Evolutionary conservation across 331 rosid genomes (phyloP).

Genomic region (Pyracantha coccinea): DNA sequence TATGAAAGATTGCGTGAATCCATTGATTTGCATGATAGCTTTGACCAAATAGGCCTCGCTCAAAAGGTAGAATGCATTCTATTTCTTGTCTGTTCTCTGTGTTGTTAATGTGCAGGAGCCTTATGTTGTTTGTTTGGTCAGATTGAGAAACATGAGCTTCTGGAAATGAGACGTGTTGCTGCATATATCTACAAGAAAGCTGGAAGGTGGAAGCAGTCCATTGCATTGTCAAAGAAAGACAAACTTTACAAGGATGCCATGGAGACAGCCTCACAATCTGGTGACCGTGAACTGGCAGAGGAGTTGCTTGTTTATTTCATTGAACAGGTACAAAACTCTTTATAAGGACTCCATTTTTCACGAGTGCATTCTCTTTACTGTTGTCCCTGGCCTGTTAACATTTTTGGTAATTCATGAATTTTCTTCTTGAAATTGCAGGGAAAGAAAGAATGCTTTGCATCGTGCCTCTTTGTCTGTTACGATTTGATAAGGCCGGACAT

Average conservation of each 20-base stretch:
- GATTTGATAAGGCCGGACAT: conserved; percentile 82
- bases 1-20: conserved; percentile 96
- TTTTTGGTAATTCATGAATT: neutral
- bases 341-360: neutral
- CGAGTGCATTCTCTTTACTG: neutral
- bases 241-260: conserved; percentile 92
- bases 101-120: conserved; percentile 10
- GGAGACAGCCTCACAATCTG: conserved; percentile 94
- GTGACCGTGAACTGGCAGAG: conserved; percentile 91
- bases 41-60: conserved; percentile 97
- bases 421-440: conserved; percentile 51
- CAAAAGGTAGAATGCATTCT: conserved; percentile 59
- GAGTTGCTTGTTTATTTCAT: conserved; percentile 92
- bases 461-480: conserved; percentile 95
- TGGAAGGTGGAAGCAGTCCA: conserved; percentile 95
- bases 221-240: conserved; percentile 87
- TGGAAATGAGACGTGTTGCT: conserved; percentile 94
- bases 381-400: neutral
- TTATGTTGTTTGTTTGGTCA: conserved; percentile 33
- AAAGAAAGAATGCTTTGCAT: conserved; percentile 97
- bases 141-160: conserved; percentile 95
- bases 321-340: conserved; percentile 57
- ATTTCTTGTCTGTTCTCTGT: conserved; percentile 4
- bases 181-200: conserved; percentile 94
- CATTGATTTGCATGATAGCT: conserved; percentile 93